phyloP scores from a whole-genome alignment of 31 red algal species.

The Odonthalia washingtoniensis region DNA sequence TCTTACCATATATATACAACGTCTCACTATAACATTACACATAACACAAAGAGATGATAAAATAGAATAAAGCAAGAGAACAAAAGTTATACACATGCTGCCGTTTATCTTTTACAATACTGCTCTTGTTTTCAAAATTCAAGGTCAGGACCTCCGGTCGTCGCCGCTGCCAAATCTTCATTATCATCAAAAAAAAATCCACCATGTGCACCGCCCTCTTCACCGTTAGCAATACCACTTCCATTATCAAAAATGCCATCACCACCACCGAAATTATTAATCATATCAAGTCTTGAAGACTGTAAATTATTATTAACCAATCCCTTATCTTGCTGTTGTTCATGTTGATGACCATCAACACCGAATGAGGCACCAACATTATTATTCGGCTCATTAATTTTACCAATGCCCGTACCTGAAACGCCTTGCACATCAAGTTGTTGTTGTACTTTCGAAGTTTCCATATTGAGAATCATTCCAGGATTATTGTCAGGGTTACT shows the following conservation, averaged over 20 bases:
- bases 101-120: neutral
- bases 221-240: conserved; percentile 28
- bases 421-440: neutral
- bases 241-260: neutral
- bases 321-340: too few species aligned
- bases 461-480: neutral
- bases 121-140: conserved; percentile 51
- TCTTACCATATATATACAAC: too few species aligned
- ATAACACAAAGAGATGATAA: too few species aligned
- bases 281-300: conserved; percentile 3
- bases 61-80: too few species aligned
- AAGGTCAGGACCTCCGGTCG: conserved; percentile 51
- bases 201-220: neutral
- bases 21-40: too few species aligned
- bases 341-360: neutral
- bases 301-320: neutral
- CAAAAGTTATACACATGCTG: neutral
- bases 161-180: conserved; percentile 20
- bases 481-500: neutral
- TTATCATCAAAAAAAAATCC: neutral
- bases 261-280: neutral
- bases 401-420: too few species aligned
- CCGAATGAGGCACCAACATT: neutral
- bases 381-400: too few species aligned
- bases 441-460: neutral